These are phyloP conservation scores for Chytriomyces sp. DNA, from an alignment of 192 early-diverging fungal genomes.

Conservation along the genomic window DNA sequence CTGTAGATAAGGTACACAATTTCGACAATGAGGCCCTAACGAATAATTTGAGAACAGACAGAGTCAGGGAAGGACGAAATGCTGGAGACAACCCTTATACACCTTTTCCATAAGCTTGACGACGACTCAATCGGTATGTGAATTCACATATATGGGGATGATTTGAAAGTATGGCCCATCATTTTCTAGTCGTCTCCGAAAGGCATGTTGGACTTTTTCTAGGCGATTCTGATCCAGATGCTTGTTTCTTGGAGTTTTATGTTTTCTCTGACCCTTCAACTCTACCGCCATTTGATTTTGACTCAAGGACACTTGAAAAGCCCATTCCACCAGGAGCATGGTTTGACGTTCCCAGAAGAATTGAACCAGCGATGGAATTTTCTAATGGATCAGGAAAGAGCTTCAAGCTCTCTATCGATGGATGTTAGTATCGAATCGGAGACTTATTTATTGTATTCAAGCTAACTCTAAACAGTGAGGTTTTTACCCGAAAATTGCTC, in stretches of 20 bases:
- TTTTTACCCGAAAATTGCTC: slow-evolving; percentile 22
- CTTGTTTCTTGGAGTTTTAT: neutral
- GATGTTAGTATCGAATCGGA: neutral
- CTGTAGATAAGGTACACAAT: neutral
- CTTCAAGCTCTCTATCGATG: slow-evolving; percentile 9
- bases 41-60: neutral
- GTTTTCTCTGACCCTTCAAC: neutral
- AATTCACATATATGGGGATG: neutral
- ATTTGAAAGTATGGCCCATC: no score
- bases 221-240: neutral
- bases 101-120: slow-evolving; percentile 12
- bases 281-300: slow-evolving; percentile 5
- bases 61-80: neutral
- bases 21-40: neutral
- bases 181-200: neutral
- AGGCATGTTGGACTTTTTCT: neutral
- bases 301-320: neutral
- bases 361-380: no score
- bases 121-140: slow-evolving; percentile 1
- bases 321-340: slow-evolving; percentile 2
- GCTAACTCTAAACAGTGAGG: slow-evolving; percentile 1
- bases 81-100: neutral
- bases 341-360: neutral
- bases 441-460: neutral
- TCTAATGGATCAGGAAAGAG: neutral